Evolutionary conservation across 495 filamentous ascomycete genomes (phyloP).

Genomic region (Neurospora sp.): DNA sequence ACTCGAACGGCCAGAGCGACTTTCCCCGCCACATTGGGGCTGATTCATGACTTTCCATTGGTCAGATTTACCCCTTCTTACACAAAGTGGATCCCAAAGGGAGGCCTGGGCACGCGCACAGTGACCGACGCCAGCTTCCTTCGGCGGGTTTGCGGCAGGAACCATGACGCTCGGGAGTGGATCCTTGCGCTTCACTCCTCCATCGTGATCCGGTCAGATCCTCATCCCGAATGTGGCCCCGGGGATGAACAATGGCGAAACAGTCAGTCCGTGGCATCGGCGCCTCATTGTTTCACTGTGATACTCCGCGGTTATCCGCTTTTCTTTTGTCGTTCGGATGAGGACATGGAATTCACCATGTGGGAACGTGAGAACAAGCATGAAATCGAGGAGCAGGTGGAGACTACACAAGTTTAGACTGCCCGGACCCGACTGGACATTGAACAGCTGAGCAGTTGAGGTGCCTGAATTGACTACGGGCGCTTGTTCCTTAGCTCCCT

Average conservation of each 20-base stretch:
- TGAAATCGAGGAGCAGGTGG: neutral
- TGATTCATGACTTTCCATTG: neutral
- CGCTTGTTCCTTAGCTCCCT: neutral
- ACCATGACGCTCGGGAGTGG: neutral
- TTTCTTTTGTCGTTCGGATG: neutral
- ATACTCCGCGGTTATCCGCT: neutral
- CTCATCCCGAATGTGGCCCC: neutral
- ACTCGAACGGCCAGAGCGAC: constrained; percentile 21
- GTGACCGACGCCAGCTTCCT: neutral
- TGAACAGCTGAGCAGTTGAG: neutral
- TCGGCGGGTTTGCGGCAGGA: neutral
- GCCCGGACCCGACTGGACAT: neutral
- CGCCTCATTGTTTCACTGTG: neutral
- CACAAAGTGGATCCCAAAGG: neutral
- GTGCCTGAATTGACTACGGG: neutral
- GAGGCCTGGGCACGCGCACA: neutral
- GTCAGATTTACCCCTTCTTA: neutral
- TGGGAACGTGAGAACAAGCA: neutral
- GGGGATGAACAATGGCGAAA: neutral
- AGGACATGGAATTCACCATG: neutral
- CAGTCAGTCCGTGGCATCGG: neutral
- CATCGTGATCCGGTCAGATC: neutral
- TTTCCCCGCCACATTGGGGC: constrained; percentile 18
- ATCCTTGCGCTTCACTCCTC: neutral
- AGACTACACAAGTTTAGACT: neutral